A percentile compares a stretch with the other conserved stretches of the same genome.
phyloP scores from a whole-genome alignment of 495 filamentous ascomycete genomes.

The Beverwykella pulmonaria region DNA sequence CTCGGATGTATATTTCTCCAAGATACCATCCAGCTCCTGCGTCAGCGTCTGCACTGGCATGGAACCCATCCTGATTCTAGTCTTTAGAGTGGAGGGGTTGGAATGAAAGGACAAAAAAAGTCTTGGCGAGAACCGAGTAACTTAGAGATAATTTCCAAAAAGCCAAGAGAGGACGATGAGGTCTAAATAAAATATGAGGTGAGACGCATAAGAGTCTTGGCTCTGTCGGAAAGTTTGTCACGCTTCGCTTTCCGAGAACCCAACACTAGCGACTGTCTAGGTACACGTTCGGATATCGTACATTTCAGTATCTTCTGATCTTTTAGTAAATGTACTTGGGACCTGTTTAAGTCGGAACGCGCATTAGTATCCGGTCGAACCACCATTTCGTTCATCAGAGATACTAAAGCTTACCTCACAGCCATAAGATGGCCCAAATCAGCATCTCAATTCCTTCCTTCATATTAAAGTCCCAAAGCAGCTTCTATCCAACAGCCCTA shows the following conservation, averaged over 20 bases:
- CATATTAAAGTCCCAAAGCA: background rate
- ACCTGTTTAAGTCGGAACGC: slow-evolving; percentile 1
- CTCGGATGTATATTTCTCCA: slow-evolving; percentile 17
- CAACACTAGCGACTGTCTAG: no score
- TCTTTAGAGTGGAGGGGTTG: no score
- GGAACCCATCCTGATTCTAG: slow-evolving; percentile 18
- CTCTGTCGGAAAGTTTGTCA: background rate
- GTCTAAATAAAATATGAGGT: background rate
- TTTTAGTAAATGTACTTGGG: background rate
- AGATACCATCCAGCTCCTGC: slow-evolving; percentile 29
- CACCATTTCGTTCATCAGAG: background rate
- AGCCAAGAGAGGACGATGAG: background rate
- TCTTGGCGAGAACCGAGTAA: no score
- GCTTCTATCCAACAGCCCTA: background rate
- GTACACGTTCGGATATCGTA: slow-evolving; percentile 27
- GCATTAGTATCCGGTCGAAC: slow-evolving; percentile 24
- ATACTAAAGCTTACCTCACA: background rate
- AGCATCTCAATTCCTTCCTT: background rate
- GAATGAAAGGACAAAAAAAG: no score
- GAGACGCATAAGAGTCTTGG: background rate
- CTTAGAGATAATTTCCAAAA: no score
- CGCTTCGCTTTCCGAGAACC: background rate
- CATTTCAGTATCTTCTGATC: background rate
- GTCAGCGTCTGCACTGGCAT: slow-evolving; percentile 22
- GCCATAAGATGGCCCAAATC: background rate